phyloP scores from a whole-genome alignment of 129 eudicot genomes.

The Heracleum sosnowskyi region DNA sequence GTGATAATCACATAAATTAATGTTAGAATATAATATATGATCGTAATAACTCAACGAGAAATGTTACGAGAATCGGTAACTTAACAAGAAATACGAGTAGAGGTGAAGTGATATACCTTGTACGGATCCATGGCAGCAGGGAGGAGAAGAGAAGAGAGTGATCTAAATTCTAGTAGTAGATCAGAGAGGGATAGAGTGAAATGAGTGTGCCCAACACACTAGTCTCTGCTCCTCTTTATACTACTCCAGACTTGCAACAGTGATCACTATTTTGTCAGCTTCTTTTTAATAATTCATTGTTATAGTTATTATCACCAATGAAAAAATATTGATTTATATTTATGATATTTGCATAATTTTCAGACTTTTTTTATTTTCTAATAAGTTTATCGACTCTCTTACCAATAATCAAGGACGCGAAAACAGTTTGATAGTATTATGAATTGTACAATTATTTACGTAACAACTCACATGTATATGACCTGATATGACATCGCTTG shows the following conservation, averaged over 20 bases:
- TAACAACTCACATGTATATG: neutral
- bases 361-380: too few species aligned
- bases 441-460: neutral
- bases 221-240: neutral
- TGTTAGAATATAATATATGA: too few species aligned
- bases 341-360: too few species aligned
- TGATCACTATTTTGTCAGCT: neutral
- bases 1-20: too few species aligned
- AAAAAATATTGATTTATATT: too few species aligned
- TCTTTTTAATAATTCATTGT: neutral
- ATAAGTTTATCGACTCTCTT: neutral
- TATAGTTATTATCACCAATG: neutral
- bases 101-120: neutral
- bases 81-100: neutral
- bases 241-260: neutral
- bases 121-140: slow-evolving; percentile 8
- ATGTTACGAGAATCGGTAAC: too few species aligned
- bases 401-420: neutral
- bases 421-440: neutral
- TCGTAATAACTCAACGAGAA: too few species aligned
- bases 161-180: neutral
- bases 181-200: neutral
- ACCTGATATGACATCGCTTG: neutral
- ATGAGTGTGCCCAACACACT: slow-evolving; percentile 3
- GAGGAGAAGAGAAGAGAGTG: neutral